Evolutionary conservation across 306 rosid genomes (phyloP).

Genomic region (Hippophae gyantsensis): DNA sequence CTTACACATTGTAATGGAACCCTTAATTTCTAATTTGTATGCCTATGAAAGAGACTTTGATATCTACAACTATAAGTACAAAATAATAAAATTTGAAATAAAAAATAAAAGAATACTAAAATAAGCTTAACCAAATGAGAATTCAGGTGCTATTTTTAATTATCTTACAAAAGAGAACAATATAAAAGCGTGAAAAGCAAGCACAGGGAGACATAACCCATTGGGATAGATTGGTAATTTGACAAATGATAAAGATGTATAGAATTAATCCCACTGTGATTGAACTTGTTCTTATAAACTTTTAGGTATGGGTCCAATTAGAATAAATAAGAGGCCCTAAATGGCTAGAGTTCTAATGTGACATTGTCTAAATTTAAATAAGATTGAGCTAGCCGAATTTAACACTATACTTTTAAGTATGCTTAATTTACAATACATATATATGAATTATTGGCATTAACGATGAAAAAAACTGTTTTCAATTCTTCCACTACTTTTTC

Average conservation of each 20-base stretch:
- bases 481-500: constrained; percentile 18
- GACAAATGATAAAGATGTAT: constrained; percentile 28
- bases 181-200: constrained; percentile 27
- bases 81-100: too few species aligned
- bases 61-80: too few species aligned
- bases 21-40: too few species aligned
- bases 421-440: background rate
- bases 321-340: constrained; percentile 3
- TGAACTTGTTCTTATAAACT: constrained; percentile 10
- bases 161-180: constrained; percentile 1
- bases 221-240: constrained; percentile 9
- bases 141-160: too few species aligned
- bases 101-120: too few species aligned
- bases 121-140: too few species aligned
- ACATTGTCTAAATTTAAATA: background rate
- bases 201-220: constrained; percentile 26
- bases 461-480: constrained; percentile 7
- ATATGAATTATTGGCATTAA: constrained; percentile 25
- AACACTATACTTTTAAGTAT: too few species aligned
- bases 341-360: background rate
- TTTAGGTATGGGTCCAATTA: constrained; percentile 4
- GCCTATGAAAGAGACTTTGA: too few species aligned
- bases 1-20: too few species aligned
- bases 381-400: background rate
- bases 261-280: constrained; percentile 15